These are phyloP conservation scores for Cladosporium sp. DNA, from an alignment of 2,329 filamentous ascomycete species.

Conservation along the genomic window DNA sequence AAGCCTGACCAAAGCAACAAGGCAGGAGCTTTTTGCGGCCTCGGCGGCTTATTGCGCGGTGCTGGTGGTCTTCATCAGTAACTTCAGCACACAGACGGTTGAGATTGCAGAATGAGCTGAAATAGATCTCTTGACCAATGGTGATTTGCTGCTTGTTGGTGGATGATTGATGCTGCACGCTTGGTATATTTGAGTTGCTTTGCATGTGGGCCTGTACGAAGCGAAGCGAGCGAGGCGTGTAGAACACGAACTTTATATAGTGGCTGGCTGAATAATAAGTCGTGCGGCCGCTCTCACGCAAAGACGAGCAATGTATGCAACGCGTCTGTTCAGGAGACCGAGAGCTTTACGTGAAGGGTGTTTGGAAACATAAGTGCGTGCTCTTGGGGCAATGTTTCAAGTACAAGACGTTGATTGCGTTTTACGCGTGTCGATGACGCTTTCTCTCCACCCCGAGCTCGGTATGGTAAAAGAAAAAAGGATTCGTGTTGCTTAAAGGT, in stretches of 20 bases:
- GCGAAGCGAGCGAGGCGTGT: background rate
- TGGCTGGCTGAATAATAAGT: background rate
- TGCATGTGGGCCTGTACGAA: background rate
- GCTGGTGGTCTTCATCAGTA: slow-evolving; percentile 26
- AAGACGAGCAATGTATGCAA: background rate
- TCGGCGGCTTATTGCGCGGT: slow-evolving; percentile 26
- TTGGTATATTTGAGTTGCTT: background rate
- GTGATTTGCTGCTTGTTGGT: no score
- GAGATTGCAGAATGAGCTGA: background rate
- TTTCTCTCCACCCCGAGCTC: background rate
- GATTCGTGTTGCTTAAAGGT: background rate
- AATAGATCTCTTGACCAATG: background rate
- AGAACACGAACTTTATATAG: background rate
- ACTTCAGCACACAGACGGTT: slow-evolving; percentile 16
- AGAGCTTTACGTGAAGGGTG: background rate
- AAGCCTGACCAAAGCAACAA: slow-evolving; percentile 19
- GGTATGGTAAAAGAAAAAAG: no score
- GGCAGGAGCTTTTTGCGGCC: slow-evolving; percentile 26
- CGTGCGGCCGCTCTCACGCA: background rate
- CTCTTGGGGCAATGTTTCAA: background rate
- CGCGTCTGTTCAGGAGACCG: background rate
- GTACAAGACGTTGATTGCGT: background rate
- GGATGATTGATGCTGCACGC: no score
- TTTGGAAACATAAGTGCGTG: background rate
- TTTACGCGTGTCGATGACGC: background rate